phyloP scores from a whole-genome alignment of 352 stramenopile genomes.

The Albugo laibachii region DNA sequence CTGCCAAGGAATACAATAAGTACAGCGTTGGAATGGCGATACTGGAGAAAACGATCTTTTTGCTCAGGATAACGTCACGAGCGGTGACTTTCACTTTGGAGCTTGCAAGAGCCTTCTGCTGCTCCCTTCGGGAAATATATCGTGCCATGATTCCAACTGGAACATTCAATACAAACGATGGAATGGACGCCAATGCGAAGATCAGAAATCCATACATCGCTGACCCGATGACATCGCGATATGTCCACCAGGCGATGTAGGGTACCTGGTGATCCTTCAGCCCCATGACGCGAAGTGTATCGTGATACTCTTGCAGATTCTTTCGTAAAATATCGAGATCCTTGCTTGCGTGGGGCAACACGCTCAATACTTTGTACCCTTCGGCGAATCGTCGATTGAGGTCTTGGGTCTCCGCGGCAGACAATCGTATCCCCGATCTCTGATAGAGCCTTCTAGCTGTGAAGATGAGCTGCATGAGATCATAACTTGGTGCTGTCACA shows the following conservation, averaged over 20 bases:
- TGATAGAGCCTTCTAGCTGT: constrained; percentile 90
- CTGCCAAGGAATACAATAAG: constrained; percentile 68
- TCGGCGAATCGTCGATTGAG: constrained; percentile 83
- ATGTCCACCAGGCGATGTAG: constrained; percentile 72
- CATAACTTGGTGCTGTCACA: constrained; percentile 94
- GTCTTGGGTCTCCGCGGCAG: constrained; percentile 82
- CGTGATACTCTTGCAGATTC: constrained; percentile 73
- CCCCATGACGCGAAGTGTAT: constrained; percentile 68
- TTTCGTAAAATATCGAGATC: constrained; percentile 41
- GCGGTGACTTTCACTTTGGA: constrained; percentile 85
- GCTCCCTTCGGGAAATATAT: constrained; percentile 43
- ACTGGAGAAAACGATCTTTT: constrained; percentile 88
- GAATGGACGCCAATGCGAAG: constrained; percentile 78
- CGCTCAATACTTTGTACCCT: constrained; percentile 69
- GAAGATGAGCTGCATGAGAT: constrained; percentile 89
- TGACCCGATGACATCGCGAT: constrained; percentile 79
- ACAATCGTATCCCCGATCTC: constrained; percentile 62
- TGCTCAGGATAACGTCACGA: constrained; percentile 80
- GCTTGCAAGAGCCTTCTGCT: constrained; percentile 65
- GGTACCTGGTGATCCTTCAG: constrained; percentile 83
- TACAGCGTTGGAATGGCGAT: constrained; percentile 78
- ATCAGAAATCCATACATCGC: constrained; percentile 70
- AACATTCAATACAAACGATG: constrained; percentile 81
- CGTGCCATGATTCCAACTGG: constrained; percentile 77
- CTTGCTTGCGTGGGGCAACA: constrained; percentile 29